Conservation (phyloP, 495 filamentous ascomycete genomes). For the Penicillium alfredii region DNA sequence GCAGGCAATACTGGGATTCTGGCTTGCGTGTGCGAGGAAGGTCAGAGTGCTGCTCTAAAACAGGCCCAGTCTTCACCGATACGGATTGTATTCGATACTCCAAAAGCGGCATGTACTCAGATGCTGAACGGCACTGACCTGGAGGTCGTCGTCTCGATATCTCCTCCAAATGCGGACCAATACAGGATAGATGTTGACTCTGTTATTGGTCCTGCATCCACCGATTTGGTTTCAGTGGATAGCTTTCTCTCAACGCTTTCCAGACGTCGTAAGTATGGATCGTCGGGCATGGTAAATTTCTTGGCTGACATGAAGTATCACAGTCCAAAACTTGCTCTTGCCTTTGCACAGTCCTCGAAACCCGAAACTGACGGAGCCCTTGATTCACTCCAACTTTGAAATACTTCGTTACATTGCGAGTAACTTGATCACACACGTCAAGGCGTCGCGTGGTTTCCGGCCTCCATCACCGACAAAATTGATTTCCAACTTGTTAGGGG, state of each 20-base stretch:
- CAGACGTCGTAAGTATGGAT: conserved; percentile 53
- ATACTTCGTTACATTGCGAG: conserved; percentile 67
- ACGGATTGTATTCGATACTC: conserved; percentile 35
- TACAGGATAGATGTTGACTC: conserved; percentile 57
- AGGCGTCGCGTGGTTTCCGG: conserved; percentile 53
- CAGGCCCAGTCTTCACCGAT: conserved; percentile 28
- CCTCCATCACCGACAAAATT: conserved; percentile 85
- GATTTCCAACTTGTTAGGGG: conserved; percentile 73
- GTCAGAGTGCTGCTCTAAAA: conserved; percentile 18
- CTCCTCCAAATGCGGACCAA: conserved; percentile 27
- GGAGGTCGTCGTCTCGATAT: conserved; percentile 36
- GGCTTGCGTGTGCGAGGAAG: conserved; percentile 72
- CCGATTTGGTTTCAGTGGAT: conserved; percentile 61
- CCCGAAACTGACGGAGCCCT: conserved; percentile 52
- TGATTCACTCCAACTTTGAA: conserved; percentile 51
- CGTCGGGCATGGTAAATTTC: conserved; percentile 31
- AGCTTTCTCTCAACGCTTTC: conserved; percentile 64
- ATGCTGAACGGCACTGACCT: conserved; percentile 26
- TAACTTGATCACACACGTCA: conserved; percentile 49
- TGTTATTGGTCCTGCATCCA: conserved; percentile 54
- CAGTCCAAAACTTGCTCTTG: conserved; percentile 51
- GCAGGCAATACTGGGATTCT: conserved; percentile 60
- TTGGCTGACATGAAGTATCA: conserved; percentile 1
- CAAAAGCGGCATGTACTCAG: conserved; percentile 26
- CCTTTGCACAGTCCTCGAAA: conserved; percentile 67